These are phyloP conservation scores for Nemania sp. DNA, from an alignment of 2,329 filamentous ascomycete species.

Conservation along the genomic window DNA sequence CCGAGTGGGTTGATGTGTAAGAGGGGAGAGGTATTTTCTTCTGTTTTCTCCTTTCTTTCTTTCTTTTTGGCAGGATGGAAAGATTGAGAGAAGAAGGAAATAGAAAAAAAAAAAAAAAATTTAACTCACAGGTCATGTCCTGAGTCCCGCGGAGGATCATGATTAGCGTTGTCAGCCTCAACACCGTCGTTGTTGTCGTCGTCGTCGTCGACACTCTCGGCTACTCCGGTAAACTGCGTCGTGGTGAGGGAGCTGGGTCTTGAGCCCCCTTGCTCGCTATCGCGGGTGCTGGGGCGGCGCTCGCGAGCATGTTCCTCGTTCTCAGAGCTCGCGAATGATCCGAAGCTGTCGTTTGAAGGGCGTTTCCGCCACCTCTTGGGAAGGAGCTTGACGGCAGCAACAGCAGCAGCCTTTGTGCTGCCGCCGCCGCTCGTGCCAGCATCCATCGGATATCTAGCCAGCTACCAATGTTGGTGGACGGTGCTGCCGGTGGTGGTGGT, in stretches of 20 bases:
- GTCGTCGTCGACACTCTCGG: slow-evolving; percentile 37
- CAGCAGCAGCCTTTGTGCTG: slow-evolving; percentile 29
- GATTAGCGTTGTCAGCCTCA: slow-evolving; percentile 19
- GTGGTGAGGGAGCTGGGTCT: slow-evolving; percentile 30
- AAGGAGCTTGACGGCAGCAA: slow-evolving; percentile 45
- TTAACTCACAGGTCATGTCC: slow-evolving; percentile 42
- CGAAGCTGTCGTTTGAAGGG: slow-evolving; percentile 46
- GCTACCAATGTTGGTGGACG: neutral
- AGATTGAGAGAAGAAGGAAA: neutral
- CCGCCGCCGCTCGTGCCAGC: slow-evolving; percentile 27
- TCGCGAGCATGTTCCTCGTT: slow-evolving; percentile 40
- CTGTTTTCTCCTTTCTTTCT: too few relatives aligned
- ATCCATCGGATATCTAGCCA: slow-evolving; percentile 31
- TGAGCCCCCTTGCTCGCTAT: slow-evolving; percentile 16
- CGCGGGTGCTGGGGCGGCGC: slow-evolving; percentile 35
- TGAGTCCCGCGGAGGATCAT: slow-evolving; percentile 44
- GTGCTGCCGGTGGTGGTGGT: neutral
- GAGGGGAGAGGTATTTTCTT: too few relatives aligned
- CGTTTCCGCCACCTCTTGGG: slow-evolving; percentile 56
- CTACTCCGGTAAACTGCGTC: slow-evolving; percentile 31
- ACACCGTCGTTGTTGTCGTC: neutral
- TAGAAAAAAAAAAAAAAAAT: neutral
- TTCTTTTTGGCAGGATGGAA: too few relatives aligned
- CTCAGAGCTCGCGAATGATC: slow-evolving; percentile 38
- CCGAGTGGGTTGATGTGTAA: too few relatives aligned